Conservation (phyloP, 2,329 filamentous ascomycete species). For the Epichloe sp. region DNA sequence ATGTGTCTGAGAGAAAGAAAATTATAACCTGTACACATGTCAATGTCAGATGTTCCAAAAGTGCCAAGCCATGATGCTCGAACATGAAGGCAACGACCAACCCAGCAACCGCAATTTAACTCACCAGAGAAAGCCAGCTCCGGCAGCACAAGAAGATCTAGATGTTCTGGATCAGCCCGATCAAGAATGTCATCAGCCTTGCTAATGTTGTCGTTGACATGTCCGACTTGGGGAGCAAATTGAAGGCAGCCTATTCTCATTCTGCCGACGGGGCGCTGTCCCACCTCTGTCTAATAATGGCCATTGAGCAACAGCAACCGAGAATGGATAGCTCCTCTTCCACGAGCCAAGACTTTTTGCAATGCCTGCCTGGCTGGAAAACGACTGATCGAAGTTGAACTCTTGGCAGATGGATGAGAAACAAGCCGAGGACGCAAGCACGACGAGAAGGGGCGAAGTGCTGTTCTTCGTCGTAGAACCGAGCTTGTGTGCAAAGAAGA, state of each 20-base stretch:
- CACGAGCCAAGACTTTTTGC: no score
- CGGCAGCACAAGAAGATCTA: slow-evolving; percentile 62
- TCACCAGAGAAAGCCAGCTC: slow-evolving; percentile 64
- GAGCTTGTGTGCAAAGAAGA: no score
- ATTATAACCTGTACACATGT: slow-evolving; percentile 51
- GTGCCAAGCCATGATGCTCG: not conserved
- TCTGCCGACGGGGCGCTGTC: slow-evolving; percentile 7
- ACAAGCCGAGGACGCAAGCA: no score
- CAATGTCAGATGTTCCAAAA: not conserved
- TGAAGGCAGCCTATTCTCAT: slow-evolving; percentile 62
- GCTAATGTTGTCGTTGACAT: slow-evolving; percentile 56
- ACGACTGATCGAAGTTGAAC: no score
- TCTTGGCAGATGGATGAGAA: no score
- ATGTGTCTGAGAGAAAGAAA: slow-evolving; percentile 60
- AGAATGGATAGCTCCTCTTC: no score
- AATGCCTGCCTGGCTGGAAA: no score
- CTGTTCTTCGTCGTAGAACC: no score
- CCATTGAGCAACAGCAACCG: no score
- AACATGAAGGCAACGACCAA: no score
- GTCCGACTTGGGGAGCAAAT: slow-evolving; percentile 57
- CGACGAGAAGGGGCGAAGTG: no score
- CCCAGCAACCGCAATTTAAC: slow-evolving; percentile 6
- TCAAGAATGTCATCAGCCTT: slow-evolving; percentile 52
- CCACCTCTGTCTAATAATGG: not conserved
- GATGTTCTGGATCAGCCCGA: slow-evolving; percentile 32